phyloP scores from a whole-genome alignment of 345 rosid species.

The Bretschneidera sinensis region DNA sequence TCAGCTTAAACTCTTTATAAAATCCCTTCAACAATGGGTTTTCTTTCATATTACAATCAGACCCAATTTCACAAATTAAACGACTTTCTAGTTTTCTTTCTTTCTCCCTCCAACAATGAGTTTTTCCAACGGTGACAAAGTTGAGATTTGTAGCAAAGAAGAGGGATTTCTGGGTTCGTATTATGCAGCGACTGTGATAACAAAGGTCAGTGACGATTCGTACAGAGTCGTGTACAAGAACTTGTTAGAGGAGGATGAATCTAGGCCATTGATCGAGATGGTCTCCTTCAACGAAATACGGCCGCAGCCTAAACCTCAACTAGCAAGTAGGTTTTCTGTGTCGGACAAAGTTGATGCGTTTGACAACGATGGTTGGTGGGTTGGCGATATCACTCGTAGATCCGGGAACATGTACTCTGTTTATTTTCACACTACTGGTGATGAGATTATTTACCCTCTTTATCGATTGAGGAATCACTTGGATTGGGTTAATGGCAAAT shows the following conservation, averaged over 20 bases:
- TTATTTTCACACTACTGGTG: slow-evolving; percentile 19
- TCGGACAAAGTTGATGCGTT: slow-evolving; percentile 24
- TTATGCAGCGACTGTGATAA: slow-evolving; percentile 11
- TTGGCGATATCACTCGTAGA: slow-evolving; percentile 19
- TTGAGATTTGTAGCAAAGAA: slow-evolving; percentile 31
- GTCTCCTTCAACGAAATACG: slow-evolving; percentile 24
- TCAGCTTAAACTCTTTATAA: no score
- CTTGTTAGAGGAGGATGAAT: slow-evolving; percentile 17
- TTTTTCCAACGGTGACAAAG: slow-evolving; percentile 10
- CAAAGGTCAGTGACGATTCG: background rate
- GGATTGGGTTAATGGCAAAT: slow-evolving; percentile 25
- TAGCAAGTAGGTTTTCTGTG: background rate
- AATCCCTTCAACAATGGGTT: no score
- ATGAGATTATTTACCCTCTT: slow-evolving; percentile 17
- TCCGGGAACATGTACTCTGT: slow-evolving; percentile 12
- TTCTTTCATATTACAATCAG: no score
- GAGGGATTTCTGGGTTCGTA: slow-evolving; percentile 29
- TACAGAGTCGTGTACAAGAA: slow-evolving; percentile 28
- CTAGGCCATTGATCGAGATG: slow-evolving; percentile 21
- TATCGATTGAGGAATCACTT: slow-evolving; percentile 23
- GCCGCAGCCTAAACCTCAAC: slow-evolving; percentile 22
- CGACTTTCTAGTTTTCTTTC: no score
- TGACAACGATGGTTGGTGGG: slow-evolving; percentile 37
- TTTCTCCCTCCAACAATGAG: slow-evolving; percentile 17
- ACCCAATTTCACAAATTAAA: no score